phyloP scores from a whole-genome alignment of 257 asterid genomes.

The Scutellaria barbata region DNA sequence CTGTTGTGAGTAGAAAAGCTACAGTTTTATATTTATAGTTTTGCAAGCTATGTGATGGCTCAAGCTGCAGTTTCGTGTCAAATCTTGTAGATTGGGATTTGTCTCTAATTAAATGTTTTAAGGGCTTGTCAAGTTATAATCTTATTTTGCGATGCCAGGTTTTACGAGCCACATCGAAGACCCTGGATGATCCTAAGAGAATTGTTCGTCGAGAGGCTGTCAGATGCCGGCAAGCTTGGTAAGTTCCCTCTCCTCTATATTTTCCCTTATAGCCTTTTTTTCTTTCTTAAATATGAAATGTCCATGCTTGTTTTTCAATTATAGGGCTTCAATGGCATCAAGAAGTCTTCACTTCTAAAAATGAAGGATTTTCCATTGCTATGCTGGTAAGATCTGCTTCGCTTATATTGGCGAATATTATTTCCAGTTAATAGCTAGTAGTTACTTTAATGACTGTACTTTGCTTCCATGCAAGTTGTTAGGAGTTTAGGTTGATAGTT shows the following conservation, averaged over 20 bases:
- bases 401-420: conserved; percentile 1
- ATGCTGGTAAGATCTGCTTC: conserved; percentile 36
- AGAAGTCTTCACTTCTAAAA: conserved; percentile 54
- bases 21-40: neutral
- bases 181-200: conserved; percentile 91
- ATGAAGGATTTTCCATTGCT: conserved; percentile 12
- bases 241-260: conserved; percentile 7
- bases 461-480: too few species aligned
- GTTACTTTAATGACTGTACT: too few species aligned
- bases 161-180: conserved; percentile 67
- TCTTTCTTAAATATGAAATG: neutral
- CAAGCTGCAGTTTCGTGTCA: conserved; percentile 2
- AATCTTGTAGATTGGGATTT: conserved; percentile 1
- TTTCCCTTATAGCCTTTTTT: neutral
- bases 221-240: conserved; percentile 92
- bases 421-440: too few species aligned
- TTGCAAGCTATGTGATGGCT: neutral
- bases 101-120: neutral
- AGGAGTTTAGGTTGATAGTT: too few species aligned
- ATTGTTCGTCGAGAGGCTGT: conserved; percentile 88
- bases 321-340: conserved; percentile 67
- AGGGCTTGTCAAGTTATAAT: conserved; percentile 14
- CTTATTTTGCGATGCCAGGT: conserved; percentile 56
- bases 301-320: conserved; percentile 24
- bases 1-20: conserved; percentile 19